Conservation (phyloP, 2,329 filamentous ascomycete species). For the Mollisia scopiformis region DNA sequence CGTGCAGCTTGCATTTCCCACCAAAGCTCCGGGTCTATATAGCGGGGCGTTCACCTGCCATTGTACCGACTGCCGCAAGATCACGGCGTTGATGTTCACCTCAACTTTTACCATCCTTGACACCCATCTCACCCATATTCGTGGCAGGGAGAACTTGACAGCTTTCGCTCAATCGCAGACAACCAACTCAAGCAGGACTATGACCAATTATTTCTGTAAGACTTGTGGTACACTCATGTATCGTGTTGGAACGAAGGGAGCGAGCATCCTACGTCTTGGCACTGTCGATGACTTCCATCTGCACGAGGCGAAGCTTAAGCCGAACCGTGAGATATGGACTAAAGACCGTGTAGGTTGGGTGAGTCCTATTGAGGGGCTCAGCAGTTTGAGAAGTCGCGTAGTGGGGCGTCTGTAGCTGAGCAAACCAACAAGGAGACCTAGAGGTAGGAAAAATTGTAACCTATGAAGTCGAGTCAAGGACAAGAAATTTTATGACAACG, state of each 20-base stretch:
- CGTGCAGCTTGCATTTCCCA: conserved; percentile 56
- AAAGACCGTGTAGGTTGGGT: conserved; percentile 57
- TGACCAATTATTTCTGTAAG: conserved; percentile 65
- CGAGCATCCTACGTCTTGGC: conserved; percentile 56
- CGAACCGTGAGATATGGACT: conserved; percentile 53
- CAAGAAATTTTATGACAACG: too few relatives aligned
- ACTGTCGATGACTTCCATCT: conserved; percentile 64
- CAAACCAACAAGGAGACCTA: too few relatives aligned
- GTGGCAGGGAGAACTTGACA: conserved; percentile 54
- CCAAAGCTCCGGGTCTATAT: conserved; percentile 47
- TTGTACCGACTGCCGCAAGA: conserved; percentile 63
- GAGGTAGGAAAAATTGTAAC: too few relatives aligned
- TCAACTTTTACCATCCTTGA: conserved; percentile 58
- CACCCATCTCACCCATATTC: conserved; percentile 48
- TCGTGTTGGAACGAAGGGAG: conserved; percentile 47
- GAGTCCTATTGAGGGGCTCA: conserved; percentile 37
- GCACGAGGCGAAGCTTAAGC: conserved; percentile 58
- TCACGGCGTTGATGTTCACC: conserved; percentile 65
- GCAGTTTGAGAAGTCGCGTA: conserved; percentile 8
- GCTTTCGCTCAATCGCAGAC: conserved; percentile 50
- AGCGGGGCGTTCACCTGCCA: conserved; percentile 61
- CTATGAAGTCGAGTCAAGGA: too few relatives aligned
- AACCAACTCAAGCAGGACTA: conserved; percentile 47
- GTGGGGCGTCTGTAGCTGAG: too few relatives aligned
- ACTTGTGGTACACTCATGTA: conserved; percentile 66